Evolutionary conservation across 2,329 filamentous ascomycete genomes (phyloP), one percentile per base, ranked within the genome.

Genomic region (Verticillium nonalfalfae): DNA sequence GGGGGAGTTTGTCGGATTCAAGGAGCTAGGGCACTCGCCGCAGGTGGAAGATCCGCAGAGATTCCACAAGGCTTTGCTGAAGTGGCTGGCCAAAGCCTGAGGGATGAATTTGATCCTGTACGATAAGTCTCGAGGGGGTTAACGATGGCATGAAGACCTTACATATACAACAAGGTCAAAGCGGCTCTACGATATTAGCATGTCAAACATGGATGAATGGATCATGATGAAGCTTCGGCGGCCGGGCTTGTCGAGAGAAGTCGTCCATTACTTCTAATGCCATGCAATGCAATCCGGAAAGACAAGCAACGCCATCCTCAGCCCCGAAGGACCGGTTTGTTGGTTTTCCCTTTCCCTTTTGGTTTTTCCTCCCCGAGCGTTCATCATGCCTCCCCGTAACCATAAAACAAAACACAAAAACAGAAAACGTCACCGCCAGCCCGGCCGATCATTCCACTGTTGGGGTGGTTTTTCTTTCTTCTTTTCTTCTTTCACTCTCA

Each of bases 11-110:
- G 68, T 83, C 40, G 76, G 77, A 56, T 84, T 84, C 64, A 70
- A 75, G 0, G 74, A 77, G 33, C 65, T 82, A 40, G 82, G 82
- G 1, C 82, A 85, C 62, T 76, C 81, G 39, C 81, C 82, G 14
- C 82, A 84, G 66, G 79, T 84, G 59, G 81, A 83, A 62, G 76
- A 77, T 33, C 79, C 81, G 1, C 73, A 73, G 2, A 69, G 66
- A 39, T 83, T 82, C 63, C 78, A 84, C 66, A 63, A 70, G n/a
- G 75, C 75, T 5, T 62, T 84, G 62, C 66, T 83, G 3, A 70
- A 66, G 7, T 85, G 81, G 79, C 65, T 84, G 62, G 60, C 15
- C 1, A 26, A 50, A 10, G 45, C 2, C 2, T 11, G 45, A 50
- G 10, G 1, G n/a, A 7, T 18, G 9, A 26, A 14, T 3, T 9